Evolutionary conservation across 202 grass and related monocot species (phyloP).

Genomic region (Cymbopogon flexuosus): DNA sequence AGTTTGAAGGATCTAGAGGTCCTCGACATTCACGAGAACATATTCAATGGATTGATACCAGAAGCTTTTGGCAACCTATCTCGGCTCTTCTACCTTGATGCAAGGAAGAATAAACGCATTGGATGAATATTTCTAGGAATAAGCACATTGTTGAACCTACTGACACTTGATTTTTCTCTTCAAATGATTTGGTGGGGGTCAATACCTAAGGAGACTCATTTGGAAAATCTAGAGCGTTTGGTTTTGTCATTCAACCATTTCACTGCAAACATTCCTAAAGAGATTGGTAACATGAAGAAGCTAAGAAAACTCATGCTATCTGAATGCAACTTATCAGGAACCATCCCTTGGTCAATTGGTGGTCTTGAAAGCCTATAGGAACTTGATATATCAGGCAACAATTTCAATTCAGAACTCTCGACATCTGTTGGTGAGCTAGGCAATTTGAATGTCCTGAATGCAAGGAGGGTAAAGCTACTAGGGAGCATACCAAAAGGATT

Average conservation of each 20-base stretch:
- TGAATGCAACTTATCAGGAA: constrained; percentile 47
- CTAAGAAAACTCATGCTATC: constrained; percentile 45
- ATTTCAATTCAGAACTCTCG: constrained; percentile 46
- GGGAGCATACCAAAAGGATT: constrained; percentile 57
- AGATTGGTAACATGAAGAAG: constrained; percentile 56
- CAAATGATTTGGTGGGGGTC: constrained; percentile 50
- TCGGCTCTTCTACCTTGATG: not conserved
- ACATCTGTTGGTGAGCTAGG: constrained; percentile 44
- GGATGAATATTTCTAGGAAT: constrained; percentile 57
- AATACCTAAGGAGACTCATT: constrained; percentile 43
- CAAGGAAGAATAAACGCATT: constrained; percentile 23
- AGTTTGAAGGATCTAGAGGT: constrained; percentile 49
- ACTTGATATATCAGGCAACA: constrained; percentile 66
- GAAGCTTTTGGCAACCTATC: not conserved
- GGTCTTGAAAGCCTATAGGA: constrained; percentile 43
- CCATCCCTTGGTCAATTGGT: constrained; percentile 50
- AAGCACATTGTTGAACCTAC: constrained; percentile 35
- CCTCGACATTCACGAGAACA: constrained; percentile 38
- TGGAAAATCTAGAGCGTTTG: constrained; percentile 39
- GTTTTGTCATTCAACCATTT: constrained; percentile 48
- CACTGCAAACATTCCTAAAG: constrained; percentile 51
- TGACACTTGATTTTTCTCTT: constrained; percentile 60
- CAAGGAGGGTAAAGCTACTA: constrained; percentile 38
- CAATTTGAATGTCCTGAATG: constrained; percentile 40
- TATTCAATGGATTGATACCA: not conserved